Base-by-base conservation (phyloP, 768 basidiomycete genomes). In the Nevesoporus exiguus region DNA sequence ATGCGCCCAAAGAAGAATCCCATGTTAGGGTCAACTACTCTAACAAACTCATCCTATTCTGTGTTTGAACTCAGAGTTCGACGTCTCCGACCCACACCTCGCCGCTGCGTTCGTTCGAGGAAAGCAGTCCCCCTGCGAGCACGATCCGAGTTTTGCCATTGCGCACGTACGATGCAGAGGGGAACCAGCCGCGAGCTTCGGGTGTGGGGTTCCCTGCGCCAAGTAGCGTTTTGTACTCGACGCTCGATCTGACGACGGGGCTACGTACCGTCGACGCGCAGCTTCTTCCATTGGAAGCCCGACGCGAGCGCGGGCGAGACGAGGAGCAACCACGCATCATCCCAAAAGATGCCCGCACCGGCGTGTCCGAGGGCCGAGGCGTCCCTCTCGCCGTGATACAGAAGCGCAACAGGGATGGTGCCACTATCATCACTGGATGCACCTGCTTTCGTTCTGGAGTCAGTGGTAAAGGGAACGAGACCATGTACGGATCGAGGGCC, bases 171-270 rank as follows among this genome's bases (percentile, higher is more conserved):
- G 54, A 60, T 1, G 69, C 70, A 0, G 67, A 56, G 1, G 72
- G 64, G 59, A 81, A 76, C 77, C 80, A 80, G 0, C 79, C 78
- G 15, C 77, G 63, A 0, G 71, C 65, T 29, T 69, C 66, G 4
- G 76, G 74, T 0, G 24, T 34, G 2, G 27, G 3, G 3, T 29
- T 15, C 3, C 48, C 48, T 49, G 14, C 24, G 27, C 8, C 5
- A 29, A 29, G 8, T 8, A 29, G 4, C 4, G 27, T 29, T 8
- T 4, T n/a, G 27, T 8, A 8, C 27, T 29, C 27, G 27, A 8
- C 8, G 8, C 27, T 29, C 27, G n/a, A 10, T 19, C 9, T 11
- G 39, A 39, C 8, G 21, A 41, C 10, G 13, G 15, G 0, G 15
- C 15, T 8, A 52, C 44, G 55, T 22, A 51, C 57, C 63, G 7